phyloP scores from a whole-genome alignment of 2,329 filamentous ascomycete genomes.

The Colletotrichum noveboracense region DNA sequence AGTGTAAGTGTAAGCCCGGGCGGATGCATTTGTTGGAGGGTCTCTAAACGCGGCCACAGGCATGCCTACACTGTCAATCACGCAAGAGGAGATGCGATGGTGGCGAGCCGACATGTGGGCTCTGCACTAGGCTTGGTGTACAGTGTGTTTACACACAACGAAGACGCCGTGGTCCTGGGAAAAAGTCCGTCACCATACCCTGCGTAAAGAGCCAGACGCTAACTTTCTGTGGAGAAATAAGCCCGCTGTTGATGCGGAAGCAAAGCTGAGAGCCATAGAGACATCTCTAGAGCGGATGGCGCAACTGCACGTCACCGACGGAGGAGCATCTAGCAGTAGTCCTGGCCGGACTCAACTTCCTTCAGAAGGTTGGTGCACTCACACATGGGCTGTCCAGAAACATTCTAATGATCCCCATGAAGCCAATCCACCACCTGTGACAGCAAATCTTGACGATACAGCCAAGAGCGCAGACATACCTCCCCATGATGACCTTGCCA shows the following conservation, averaged over 20 bases:
- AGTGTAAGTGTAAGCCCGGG: background rate
- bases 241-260: background rate
- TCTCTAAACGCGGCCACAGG: background rate
- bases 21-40: background rate
- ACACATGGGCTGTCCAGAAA: background rate
- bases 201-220: background rate
- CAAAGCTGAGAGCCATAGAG: background rate
- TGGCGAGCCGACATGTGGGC: constrained; percentile 1
- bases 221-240: background rate
- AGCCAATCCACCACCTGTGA: background rate
- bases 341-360: background rate
- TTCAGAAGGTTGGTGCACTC: background rate
- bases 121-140: background rate
- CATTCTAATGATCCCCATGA: background rate
- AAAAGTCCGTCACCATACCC: background rate
- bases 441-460: background rate
- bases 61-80: constrained; percentile 7
- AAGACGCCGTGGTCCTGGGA: constrained; percentile 14
- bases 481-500: background rate
- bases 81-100: constrained; percentile 19
- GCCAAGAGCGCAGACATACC: background rate
- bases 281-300: background rate
- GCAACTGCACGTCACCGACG: background rate
- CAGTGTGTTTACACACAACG: constrained; percentile 8
- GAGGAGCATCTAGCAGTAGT: background rate